These are phyloP conservation scores for Funneliformis geosporum DNA, from an alignment of 192 early-diverging fungal species.

Conservation along the genomic window DNA sequence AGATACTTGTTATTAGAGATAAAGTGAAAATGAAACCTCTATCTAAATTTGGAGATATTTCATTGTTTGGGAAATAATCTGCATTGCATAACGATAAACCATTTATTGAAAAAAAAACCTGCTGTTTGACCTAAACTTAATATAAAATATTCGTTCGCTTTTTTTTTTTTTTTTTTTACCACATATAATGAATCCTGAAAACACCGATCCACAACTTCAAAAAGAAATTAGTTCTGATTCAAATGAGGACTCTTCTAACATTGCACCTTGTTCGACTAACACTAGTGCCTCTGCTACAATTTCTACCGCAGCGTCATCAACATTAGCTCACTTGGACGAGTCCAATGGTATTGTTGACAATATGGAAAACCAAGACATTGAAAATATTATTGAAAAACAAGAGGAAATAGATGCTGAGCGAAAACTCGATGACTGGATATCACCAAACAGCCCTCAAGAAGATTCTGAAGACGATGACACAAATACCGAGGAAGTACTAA, in stretches of 20 bases:
- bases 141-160: background rate
- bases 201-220: background rate
- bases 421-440: background rate
- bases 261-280: background rate
- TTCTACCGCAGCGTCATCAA: background rate
- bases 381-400: background rate
- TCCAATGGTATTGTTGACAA: background rate
- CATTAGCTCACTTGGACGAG: background rate
- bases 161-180: background rate
- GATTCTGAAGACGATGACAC: background rate
- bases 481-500: background rate
- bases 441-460: background rate
- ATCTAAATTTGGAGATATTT: no score
- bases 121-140: background rate
- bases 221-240: background rate
- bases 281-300: no score
- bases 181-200: background rate
- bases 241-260: background rate
- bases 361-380: background rate
- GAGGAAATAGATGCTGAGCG: background rate
- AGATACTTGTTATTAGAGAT: no score
- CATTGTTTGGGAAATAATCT: no score
- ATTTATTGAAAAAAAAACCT: background rate
- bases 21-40: no score
- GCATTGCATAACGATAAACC: no score